These are phyloP conservation scores for Pontederia crassipes DNA, from an alignment of 176 grass and related monocot species.

Conservation along the genomic window DNA sequence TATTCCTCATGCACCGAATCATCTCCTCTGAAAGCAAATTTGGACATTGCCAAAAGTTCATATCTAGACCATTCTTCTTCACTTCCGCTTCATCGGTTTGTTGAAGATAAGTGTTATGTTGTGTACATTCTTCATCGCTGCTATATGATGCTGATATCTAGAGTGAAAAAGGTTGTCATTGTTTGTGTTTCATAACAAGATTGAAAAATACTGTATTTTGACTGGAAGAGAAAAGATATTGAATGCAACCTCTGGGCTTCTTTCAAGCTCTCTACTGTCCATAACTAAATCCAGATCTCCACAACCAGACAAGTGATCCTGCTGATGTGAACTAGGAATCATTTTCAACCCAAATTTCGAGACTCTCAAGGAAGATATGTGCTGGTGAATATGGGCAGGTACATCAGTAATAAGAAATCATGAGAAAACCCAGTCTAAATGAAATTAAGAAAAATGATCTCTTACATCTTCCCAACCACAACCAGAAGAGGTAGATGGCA, in stretches of 20 bases:
- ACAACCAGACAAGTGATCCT: slow-evolving; percentile 37
- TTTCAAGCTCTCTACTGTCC: slow-evolving; percentile 41
- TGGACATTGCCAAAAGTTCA: slow-evolving; percentile 51
- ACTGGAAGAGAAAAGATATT: slow-evolving; percentile 10
- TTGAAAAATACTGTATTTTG: not conserved
- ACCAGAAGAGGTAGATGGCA: slow-evolving; percentile 38
- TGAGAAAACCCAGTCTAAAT: not conserved
- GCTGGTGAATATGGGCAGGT: slow-evolving; percentile 39
- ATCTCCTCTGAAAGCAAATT: slow-evolving; percentile 96
- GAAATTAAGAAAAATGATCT: not conserved
- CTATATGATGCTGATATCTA: slow-evolving; percentile 34
- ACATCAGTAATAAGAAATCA: slow-evolving; percentile 18
- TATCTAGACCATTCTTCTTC: slow-evolving; percentile 48
- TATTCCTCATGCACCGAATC: slow-evolving; percentile 99
- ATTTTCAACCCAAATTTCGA: slow-evolving; percentile 57
- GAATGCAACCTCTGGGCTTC: slow-evolving; percentile 42
- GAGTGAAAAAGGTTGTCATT: slow-evolving; percentile 7
- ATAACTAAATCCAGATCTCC: slow-evolving; percentile 33
- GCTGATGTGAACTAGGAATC: slow-evolving; percentile 34
- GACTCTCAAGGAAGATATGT: slow-evolving; percentile 70
- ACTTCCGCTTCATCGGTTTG: slow-evolving; percentile 25
- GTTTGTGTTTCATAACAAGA: not conserved
- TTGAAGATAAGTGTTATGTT: slow-evolving; percentile 27
- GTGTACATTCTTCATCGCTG: slow-evolving; percentile 25
- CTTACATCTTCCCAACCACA: slow-evolving; percentile 65